Percentiles rank a stretch among this genome's conserved stretches.
phyloP scores from a whole-genome alignment of 768 basidiomycete genomes.

The Rhizopogon roseolus region DNA sequence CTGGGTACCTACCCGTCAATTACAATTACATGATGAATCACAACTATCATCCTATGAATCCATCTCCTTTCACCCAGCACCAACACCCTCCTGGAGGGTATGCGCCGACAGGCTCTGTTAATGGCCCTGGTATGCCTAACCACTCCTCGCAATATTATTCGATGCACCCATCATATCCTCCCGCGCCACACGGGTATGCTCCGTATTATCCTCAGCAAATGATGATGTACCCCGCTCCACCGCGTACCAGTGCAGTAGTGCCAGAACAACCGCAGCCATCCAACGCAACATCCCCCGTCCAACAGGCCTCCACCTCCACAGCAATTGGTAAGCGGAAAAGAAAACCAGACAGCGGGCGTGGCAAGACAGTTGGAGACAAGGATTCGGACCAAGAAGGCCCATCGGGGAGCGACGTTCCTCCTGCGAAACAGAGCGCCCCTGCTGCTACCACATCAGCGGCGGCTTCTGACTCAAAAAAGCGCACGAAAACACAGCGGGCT shows the following conservation, averaged over 20 bases:
- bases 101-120: conserved; percentile 26
- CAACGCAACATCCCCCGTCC: conserved; percentile 26
- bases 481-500: conserved; percentile 88
- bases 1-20: conserved; percentile 46
- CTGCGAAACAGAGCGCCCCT: conserved; percentile 28
- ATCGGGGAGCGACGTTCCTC: conserved; percentile 39
- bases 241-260: conserved; percentile 31
- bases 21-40: conserved; percentile 67
- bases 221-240: conserved; percentile 56
- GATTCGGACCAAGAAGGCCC: conserved; percentile 60
- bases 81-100: conserved; percentile 32
- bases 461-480: conserved; percentile 68
- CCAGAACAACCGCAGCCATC: conserved; percentile 30
- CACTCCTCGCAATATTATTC: conserved; percentile 50
- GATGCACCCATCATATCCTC: conserved; percentile 44
- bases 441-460: conserved; percentile 23
- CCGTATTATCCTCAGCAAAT: conserved; percentile 57
- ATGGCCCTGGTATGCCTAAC: conserved; percentile 36
- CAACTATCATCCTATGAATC: conserved; percentile 53
- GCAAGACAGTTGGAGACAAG: conserved; percentile 39
- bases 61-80: conserved; percentile 43
- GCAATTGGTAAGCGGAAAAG: conserved; percentile 59
- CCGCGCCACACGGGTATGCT: conserved; percentile 37
- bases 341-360: conserved; percentile 34
- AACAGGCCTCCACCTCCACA: conserved; percentile 25